Conservation (phyloP, 148 eudicot species). For the Camellia japonica region DNA sequence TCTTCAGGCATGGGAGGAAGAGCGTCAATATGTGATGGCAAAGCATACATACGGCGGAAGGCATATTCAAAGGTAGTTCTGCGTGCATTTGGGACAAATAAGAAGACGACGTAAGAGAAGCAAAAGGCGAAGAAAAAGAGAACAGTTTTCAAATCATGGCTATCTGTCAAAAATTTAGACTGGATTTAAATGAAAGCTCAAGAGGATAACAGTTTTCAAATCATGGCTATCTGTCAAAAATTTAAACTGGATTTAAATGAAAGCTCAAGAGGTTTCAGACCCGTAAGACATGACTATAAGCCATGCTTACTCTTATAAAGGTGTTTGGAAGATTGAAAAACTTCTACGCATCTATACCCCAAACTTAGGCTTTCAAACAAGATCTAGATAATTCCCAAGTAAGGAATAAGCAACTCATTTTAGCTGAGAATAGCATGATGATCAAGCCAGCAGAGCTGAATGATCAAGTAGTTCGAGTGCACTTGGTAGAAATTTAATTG, state of each 20-base stretch:
- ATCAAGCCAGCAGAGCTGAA: neutral
- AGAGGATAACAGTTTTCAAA: neutral
- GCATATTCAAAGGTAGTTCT: conserved; percentile 83
- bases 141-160: neutral
- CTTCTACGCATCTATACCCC: neutral
- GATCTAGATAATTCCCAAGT: neutral
- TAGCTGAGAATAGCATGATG: neutral
- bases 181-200: neutral
- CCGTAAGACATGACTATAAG: neutral
- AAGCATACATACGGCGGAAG: conserved; percentile 83
- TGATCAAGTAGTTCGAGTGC: neutral
- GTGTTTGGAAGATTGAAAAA: neutral
- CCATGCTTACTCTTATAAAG: neutral
- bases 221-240: neutral
- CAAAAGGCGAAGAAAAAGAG: neutral
- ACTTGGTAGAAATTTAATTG: neutral
- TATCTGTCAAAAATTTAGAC: neutral
- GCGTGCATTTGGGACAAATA: conserved; percentile 15
- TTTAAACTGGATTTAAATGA: neutral
- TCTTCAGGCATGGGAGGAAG: conserved; percentile 99
- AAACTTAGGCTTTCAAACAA: neutral
- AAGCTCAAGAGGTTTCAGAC: neutral
- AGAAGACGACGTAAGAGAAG: neutral
- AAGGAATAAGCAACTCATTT: neutral
- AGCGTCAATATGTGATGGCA: conserved; percentile 70